Evolutionary conservation across 441 rosid genomes (phyloP), one percentile per base, ranked within the genome.

Genomic region (Raphanus hybrid): DNA sequence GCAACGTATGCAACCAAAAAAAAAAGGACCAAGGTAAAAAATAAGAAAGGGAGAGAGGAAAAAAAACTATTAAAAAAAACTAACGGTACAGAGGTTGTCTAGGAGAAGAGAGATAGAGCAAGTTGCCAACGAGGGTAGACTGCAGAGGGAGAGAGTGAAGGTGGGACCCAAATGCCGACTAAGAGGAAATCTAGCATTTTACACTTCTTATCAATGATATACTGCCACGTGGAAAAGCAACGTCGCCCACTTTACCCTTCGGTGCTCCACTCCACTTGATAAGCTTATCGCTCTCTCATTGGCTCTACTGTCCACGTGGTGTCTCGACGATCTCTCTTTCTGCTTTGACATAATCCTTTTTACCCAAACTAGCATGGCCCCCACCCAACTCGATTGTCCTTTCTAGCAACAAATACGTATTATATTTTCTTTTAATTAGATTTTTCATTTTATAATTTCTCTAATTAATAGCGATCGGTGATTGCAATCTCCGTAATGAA

Each of bases 261-360:
- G 76, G 81, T 77, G 76, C 72, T 70, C 62, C 78, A 34, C 61
- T 57, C 62, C 75, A 74, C 75, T 70, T 77, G 79, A 79, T 75
- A 79, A 79, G 79, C 79, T 75, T 79, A 79, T 79, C 82, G 61
- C 69, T 75, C 72, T 75, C 64, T 27, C 67, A 74, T 79, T 79
- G 82, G 79, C 65, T 18, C 0, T 8, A 1, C 0, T 0, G 0
- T 45, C 68, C 76, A 79, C 79, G 76, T 75, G 82, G 75, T 76
- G 1, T 7, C 2, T 10, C 35, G 0, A 0, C 8, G 34, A 68
- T 68, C 78, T 68, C 67, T 73, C 39, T 48, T 48, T 48, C 52
- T 45, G 6, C 52, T 45, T 45, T 45, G 52, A 45, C 15, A 45
- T 45, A 2, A 15, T 32, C 37, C 69, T 10, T 20, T 63, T 54